Evolutionary conservation across 2,329 filamentous ascomycete genomes (phyloP).

Genomic region (Fusarium sp.): DNA sequence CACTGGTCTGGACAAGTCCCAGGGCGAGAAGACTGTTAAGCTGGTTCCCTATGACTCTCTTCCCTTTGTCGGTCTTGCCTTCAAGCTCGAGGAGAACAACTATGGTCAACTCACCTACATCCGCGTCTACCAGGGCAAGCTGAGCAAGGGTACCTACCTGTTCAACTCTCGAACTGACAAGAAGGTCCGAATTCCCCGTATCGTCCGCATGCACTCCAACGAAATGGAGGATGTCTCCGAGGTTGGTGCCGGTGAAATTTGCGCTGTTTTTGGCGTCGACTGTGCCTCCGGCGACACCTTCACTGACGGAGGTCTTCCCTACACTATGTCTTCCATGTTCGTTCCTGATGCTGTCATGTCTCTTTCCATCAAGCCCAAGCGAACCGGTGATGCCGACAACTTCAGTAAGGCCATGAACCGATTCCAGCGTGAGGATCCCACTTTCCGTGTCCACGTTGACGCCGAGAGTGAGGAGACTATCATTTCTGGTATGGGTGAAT

Average conservation of each 20-base stretch:
- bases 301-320: conserved; percentile 90
- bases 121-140: conserved; percentile 92
- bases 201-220: conserved; percentile 99
- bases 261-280: conserved; percentile 97
- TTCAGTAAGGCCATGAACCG: conserved; percentile 99
- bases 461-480: conserved; percentile 94
- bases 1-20: conserved; percentile 83
- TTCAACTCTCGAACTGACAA: conserved; percentile 95
- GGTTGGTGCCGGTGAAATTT: conserved; percentile 96
- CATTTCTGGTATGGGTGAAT: conserved; percentile 97
- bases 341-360: conserved; percentile 98
- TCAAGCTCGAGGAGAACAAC: conserved; percentile 99
- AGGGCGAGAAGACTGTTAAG: conserved; percentile 81
- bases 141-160: conserved; percentile 88
- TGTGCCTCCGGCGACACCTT: conserved; percentile 98
- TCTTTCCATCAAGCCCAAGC: conserved; percentile 95
- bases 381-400: conserved; percentile 88
- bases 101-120: conserved; percentile 99
- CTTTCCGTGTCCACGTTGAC: conserved; percentile 94
- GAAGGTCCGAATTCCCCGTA: conserved; percentile 95
- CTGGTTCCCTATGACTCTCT: conserved; percentile 92
- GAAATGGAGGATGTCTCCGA: conserved; percentile 98
- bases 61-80: conserved; percentile 94
- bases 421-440: conserved; percentile 98
- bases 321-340: conserved; percentile 98